Evolutionary conservation across 2,329 filamentous ascomycete genomes (phyloP).

Genomic region (Podosphaera fusca): DNA sequence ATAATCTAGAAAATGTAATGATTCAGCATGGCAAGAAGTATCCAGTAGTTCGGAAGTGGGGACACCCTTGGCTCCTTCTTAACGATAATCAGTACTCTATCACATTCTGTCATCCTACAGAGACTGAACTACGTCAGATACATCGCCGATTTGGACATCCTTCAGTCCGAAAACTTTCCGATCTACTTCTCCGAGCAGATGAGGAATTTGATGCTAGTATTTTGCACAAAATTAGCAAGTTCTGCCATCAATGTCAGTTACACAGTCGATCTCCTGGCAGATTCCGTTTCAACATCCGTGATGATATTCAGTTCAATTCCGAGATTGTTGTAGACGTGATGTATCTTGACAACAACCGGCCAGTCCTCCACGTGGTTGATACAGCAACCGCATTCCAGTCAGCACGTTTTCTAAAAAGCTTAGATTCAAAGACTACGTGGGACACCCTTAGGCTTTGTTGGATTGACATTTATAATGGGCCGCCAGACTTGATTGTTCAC

Average conservation of each 20-base stretch:
- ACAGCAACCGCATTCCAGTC: too few relatives aligned
- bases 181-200: neutral
- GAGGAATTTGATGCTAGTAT: too few relatives aligned
- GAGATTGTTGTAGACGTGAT: neutral
- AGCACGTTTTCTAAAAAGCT: neutral
- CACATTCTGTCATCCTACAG: neutral
- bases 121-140: neutral
- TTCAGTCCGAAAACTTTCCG: neutral
- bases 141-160: neutral
- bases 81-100: neutral
- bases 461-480: constrained; percentile 2
- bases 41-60: neutral
- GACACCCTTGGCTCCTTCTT: neutral
- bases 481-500: neutral
- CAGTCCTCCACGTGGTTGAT: too few relatives aligned
- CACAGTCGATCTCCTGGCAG: neutral
- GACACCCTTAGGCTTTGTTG: constrained; percentile 1
- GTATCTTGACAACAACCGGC: too few relatives aligned
- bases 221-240: too few relatives aligned
- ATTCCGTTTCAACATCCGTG: neutral
- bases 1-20: neutral
- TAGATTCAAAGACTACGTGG: neutral
- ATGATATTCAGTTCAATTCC: neutral
- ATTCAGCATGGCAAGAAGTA: neutral
- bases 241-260: too few relatives aligned